Conservation (phyloP, 1,139 yeast genomes). For the Diutina siamensis region DNA sequence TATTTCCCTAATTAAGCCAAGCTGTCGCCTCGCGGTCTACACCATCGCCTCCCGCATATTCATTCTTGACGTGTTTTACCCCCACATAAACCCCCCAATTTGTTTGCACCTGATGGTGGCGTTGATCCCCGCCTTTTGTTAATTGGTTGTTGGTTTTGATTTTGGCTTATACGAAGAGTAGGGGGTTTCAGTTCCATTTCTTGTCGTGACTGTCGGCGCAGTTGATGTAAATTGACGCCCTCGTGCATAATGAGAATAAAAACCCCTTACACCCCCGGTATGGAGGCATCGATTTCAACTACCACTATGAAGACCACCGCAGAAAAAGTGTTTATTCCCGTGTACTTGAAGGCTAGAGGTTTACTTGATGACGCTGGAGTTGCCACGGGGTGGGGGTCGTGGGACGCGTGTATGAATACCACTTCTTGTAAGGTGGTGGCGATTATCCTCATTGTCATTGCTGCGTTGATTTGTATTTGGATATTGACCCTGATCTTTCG, state of each 20-base stretch:
- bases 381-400: conserved; percentile 36
- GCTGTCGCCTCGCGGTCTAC: too few species aligned
- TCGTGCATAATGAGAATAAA: not conserved
- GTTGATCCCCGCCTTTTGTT: not conserved
- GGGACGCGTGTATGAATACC: conserved; percentile 79
- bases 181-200: too few species aligned
- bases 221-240: not conserved
- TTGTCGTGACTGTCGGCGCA: not conserved
- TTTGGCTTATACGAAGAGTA: too few species aligned
- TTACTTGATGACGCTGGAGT: conserved; percentile 7
- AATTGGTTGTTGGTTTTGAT: too few species aligned
- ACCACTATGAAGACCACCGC: too few species aligned
- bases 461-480: conserved; percentile 34
- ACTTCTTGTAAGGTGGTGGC: conserved; percentile 65
- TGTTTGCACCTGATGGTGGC: not conserved
- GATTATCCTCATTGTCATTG: conserved; percentile 61
- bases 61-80: too few species aligned
- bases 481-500: conserved; percentile 28
- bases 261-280: not conserved
- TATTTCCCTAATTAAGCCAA: too few species aligned
- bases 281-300: not conserved
- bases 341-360: not conserved
- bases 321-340: not conserved
- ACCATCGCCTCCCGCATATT: too few species aligned
- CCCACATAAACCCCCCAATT: too few species aligned